Conservation (phyloP, 2,329 filamentous ascomycete species). For the Hirsutella minnesotensis region DNA sequence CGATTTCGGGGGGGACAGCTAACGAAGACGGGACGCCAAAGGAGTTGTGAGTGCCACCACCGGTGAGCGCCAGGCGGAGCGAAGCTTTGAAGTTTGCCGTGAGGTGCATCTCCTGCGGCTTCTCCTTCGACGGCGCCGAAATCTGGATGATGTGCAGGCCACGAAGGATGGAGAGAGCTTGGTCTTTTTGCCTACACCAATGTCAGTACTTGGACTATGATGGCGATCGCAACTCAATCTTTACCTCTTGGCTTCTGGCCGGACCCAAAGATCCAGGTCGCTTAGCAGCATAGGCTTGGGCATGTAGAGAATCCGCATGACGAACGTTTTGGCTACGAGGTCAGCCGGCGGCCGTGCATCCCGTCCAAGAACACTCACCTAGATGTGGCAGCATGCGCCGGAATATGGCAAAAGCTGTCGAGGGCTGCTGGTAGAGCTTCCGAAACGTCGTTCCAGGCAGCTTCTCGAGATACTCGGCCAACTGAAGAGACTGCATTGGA, state of each 20-base stretch:
- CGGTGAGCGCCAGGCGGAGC: constrained; percentile 75
- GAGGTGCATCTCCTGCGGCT: constrained; percentile 61
- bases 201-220: too few relatives aligned
- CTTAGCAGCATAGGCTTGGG: constrained; percentile 65
- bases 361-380: constrained; percentile 34
- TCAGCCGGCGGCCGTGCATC: not conserved
- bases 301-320: constrained; percentile 92
- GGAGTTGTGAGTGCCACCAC: constrained; percentile 72
- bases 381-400: constrained; percentile 91
- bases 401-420: constrained; percentile 89
- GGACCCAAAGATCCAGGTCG: constrained; percentile 80
- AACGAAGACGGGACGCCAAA: constrained; percentile 77
- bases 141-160: constrained; percentile 77
- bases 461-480: constrained; percentile 86
- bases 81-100: constrained; percentile 75
- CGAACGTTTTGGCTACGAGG: constrained; percentile 74
- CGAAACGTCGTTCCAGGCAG: constrained; percentile 82
- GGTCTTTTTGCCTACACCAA: constrained; percentile 58
- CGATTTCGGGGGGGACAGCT: constrained; percentile 49
- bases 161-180: constrained; percentile 69
- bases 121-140: constrained; percentile 46
- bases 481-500: constrained; percentile 39
- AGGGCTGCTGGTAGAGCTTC: constrained; percentile 90
- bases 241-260: constrained; percentile 43
- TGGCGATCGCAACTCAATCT: too few relatives aligned